A percentile compares a stretch with the other conserved stretches of the same genome.
Conservation (phyloP, 495 filamentous ascomycete genomes). For the Trichoderma reesei region DNA sequence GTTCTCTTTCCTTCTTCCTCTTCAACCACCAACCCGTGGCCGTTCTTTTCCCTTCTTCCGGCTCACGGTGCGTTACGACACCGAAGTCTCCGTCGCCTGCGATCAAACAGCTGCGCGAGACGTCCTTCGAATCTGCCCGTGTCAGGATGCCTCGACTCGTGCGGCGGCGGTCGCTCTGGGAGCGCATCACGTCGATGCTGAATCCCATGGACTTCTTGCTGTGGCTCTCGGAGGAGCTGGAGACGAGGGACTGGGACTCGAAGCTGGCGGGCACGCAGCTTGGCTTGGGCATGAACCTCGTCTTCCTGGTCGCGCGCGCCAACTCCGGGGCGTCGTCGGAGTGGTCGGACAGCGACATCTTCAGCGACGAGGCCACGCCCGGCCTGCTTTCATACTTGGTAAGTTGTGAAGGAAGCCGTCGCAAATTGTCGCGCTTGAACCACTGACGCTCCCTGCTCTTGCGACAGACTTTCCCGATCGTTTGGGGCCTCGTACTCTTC, state of each 20-base stretch:
- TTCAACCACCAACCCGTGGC: not conserved
- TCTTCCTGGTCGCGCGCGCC: constrained; percentile 74
- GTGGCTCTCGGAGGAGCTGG: constrained; percentile 81
- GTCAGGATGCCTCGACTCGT: constrained; percentile 28
- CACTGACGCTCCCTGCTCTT: constrained; percentile 1
- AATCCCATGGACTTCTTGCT: constrained; percentile 84
- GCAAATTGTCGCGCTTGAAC: not conserved
- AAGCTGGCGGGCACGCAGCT: constrained; percentile 64
- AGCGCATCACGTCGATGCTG: constrained; percentile 68
- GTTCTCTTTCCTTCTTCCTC: not conserved
- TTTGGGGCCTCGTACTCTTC: constrained; percentile 53
- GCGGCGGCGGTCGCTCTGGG: constrained; percentile 60
- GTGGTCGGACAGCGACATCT: constrained; percentile 64
- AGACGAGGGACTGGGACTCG: constrained; percentile 81
- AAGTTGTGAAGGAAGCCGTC: constrained; percentile 29
- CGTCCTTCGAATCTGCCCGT: not conserved
- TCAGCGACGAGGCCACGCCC: constrained; percentile 54
- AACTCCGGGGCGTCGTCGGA: constrained; percentile 44
- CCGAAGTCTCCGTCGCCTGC: not conserved
- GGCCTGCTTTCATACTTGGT: constrained; percentile 73
- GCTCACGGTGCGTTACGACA: not conserved
- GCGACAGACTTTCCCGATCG: constrained; percentile 53
- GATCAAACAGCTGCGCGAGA: not conserved
- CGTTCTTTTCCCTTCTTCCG: not conserved
- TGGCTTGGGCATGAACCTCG: constrained; percentile 62